Percentiles rank a stretch among this genome's conserved stretches.
Evolutionary conservation across 768 basidiomycete genomes (phyloP).

Genomic region (Tylopilus subfusipes): DNA sequence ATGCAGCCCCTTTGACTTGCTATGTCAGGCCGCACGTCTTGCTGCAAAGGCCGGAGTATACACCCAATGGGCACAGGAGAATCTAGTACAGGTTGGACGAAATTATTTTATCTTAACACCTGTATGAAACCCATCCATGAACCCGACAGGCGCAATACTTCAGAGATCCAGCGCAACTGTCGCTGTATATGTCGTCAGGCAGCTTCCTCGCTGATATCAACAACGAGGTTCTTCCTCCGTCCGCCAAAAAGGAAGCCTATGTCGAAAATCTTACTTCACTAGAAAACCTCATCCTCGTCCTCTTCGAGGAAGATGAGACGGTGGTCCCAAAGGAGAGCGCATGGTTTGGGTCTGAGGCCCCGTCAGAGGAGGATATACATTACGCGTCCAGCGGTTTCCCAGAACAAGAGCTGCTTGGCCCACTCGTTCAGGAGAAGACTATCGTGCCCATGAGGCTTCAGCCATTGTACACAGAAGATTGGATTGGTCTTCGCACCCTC

Average conservation of each 20-base stretch:
- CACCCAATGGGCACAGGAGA: conserved; percentile 68
- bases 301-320: conserved; percentile 71
- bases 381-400: background rate
- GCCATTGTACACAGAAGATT: conserved; percentile 71
- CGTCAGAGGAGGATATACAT: conserved; percentile 31
- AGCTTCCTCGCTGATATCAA: conserved; percentile 74
- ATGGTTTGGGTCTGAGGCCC: conserved; percentile 78
- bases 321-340: conserved; percentile 81
- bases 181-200: conserved; percentile 55
- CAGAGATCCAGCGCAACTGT: conserved; percentile 64
- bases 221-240: conserved; percentile 57
- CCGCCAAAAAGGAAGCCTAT: conserved; percentile 56
- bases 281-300: conserved; percentile 64
- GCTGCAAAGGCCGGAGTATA: conserved; percentile 66
- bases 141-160: conserved; percentile 74
- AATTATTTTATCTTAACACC: background rate
- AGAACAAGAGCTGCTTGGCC: conserved; percentile 13
- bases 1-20: conserved; percentile 61
- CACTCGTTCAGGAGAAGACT: conserved; percentile 21
- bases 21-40: conserved; percentile 66
- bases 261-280: conserved; percentile 56
- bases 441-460: conserved; percentile 73
- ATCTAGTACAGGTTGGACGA: conserved; percentile 61
- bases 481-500: conserved; percentile 72
- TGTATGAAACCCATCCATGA: background rate